These are phyloP conservation scores for Candida gigantensis DNA, from an alignment of 1,139 yeast genomes.

Conservation along the genomic window DNA sequence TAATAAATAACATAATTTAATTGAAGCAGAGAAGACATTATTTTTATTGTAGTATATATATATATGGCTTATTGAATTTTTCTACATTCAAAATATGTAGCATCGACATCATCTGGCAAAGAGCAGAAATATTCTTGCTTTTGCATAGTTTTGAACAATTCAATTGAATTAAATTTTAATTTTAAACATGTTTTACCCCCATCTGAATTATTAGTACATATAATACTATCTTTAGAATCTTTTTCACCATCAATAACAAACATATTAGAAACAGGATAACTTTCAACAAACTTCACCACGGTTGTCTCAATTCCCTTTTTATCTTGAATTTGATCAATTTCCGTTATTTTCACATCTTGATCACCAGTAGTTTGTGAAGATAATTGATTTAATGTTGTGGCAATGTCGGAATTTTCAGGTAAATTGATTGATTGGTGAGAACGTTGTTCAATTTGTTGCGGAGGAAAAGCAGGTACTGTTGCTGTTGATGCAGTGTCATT, in stretches of 20 bases:
- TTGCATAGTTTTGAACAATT: conserved; percentile 50
- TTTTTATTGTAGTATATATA: too few relatives aligned
- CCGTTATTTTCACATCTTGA: conserved; percentile 9
- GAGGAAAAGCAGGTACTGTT: conserved; percentile 5
- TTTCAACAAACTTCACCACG: conserved; percentile 22
- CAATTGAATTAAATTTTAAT: conserved; percentile 37
- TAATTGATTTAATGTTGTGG: conserved; percentile 36
- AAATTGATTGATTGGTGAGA: conserved; percentile 33
- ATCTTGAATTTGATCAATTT: conserved; percentile 1
- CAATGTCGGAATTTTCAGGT: conserved; percentile 32
- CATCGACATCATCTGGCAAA: conserved; percentile 47
- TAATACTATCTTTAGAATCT: conserved; percentile 39
- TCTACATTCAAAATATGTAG: conserved; percentile 51
- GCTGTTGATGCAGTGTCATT: too few relatives aligned
- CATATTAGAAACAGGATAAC: conserved; percentile 29
- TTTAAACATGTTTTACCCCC: conserved; percentile 52
- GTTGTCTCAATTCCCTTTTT: conserved; percentile 13
- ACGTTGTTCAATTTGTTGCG: conserved; percentile 34
- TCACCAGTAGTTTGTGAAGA: conserved; percentile 2
- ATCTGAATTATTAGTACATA: conserved; percentile 39
- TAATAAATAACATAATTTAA: conserved; percentile 2
- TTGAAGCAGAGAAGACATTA: background rate
- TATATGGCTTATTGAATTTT: conserved; percentile 26
- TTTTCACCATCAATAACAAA: conserved; percentile 49
- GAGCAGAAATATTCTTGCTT: conserved; percentile 46